Evolutionary conservation across 306 rosid species (phyloP), one percentile per base, ranked within the genome.

Genomic region (Cucumis sativus): DNA sequence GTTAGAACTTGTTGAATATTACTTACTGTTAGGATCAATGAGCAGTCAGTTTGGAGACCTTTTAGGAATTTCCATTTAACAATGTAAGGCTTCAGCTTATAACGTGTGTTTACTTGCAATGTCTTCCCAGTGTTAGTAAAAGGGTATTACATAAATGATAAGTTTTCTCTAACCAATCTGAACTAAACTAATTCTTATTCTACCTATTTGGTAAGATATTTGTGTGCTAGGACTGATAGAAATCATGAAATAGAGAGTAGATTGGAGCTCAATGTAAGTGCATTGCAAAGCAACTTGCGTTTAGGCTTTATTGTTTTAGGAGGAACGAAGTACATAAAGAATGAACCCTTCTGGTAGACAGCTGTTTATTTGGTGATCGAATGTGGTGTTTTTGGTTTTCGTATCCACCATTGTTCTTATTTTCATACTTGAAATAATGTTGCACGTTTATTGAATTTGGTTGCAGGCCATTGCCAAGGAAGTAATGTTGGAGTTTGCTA

Each of bases 401-500:
- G 73, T 17, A 40, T 66, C 28, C 55, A 49, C 13, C 59, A 28
- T 16, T 25, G 39, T 28, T 28, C 21, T 20, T n/a, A 18, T 66
- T 66, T 37, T 45, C 58, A 25, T 70, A 60, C 15, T 39, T 70
- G 57, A 69, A 69, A 20, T 47, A 6, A 25, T 17, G 57, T 76
- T 76, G 33, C 47, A 45, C 20, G 5, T 28, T 60, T 45, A 18
- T 15, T 57, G 59, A 68, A 66, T 49, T 43, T 40, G 67, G 55
- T 66, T 74, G 40, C 87, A 95, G 97, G 86, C 84, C 74, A 81
- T 49, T 92, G 97, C 86, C 71, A 84, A 20, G 99, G 92, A 83
- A 95, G 99, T 80, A 84, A 78, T 41, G 71, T 95, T 47, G 99
- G 99, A 79, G 86, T 95, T 60, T 95, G 99, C 85, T 95, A 95